Evolutionary conservation across 2,329 filamentous ascomycete genomes (phyloP).

Genomic region (Fonsecaea nubica): DNA sequence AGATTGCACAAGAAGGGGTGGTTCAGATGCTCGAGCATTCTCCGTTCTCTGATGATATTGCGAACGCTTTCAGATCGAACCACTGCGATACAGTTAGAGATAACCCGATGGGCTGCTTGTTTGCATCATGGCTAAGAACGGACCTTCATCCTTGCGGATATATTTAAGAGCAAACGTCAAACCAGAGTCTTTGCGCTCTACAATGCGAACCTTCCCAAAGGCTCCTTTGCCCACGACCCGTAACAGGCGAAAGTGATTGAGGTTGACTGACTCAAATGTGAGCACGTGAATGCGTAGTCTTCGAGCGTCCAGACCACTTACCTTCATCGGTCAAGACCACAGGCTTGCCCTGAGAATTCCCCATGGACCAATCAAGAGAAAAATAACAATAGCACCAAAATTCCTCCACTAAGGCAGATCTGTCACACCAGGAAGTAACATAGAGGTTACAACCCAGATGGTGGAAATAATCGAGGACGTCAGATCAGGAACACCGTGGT

Average conservation of each 20-base stretch:
- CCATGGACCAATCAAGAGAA: slow-evolving; percentile 65
- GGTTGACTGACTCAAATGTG: slow-evolving; percentile 70
- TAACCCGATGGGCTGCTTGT: neutral
- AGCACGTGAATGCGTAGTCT: neutral
- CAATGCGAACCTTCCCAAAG: slow-evolving; percentile 98
- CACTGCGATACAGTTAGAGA: slow-evolving; percentile 61
- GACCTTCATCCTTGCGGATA: slow-evolving; percentile 97
- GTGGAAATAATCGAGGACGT: neutral
- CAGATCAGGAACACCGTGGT: slow-evolving; percentile 1
- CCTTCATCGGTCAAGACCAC: slow-evolving; percentile 92
- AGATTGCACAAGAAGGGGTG: slow-evolving; percentile 98
- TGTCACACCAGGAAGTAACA: slow-evolving; percentile 13
- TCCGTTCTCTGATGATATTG: slow-evolving; percentile 95
- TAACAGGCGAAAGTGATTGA: slow-evolving; percentile 95
- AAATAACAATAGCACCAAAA: slow-evolving; percentile 10
- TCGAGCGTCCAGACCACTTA: slow-evolving; percentile 48
- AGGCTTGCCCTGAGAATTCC: slow-evolving; percentile 93
- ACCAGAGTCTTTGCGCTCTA: slow-evolving; percentile 94
- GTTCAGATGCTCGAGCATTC: slow-evolving; percentile 98
- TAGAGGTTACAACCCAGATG: slow-evolving; percentile 4
- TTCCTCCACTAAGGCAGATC: slow-evolving; percentile 14
- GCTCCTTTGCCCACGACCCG: slow-evolving; percentile 96
- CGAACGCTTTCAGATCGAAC: slow-evolving; percentile 96
- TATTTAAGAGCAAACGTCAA: slow-evolving; percentile 97
- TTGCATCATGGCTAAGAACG: slow-evolving; percentile 43